Percentiles rank a stretch among this genome's conserved stretches.
phyloP scores from a whole-genome alignment of 306 rosid species.

The Pachyrhizus erosus region DNA sequence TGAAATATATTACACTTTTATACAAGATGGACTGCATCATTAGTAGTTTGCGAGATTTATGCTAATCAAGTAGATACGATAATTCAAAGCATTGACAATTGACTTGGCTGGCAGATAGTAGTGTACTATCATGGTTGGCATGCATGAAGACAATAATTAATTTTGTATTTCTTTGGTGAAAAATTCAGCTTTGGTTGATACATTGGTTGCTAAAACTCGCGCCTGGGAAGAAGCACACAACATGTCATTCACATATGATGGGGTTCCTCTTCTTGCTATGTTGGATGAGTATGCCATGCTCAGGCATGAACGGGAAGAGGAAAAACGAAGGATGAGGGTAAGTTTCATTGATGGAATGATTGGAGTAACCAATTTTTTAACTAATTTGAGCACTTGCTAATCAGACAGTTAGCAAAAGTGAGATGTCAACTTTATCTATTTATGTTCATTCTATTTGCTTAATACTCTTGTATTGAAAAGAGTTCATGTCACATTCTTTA shows the following conservation, averaged over 20 bases:
- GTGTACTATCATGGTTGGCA: constrained; percentile 10
- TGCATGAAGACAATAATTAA: constrained; percentile 10
- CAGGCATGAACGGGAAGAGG: constrained; percentile 92
- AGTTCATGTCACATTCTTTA: constrained; percentile 43
- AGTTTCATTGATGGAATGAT: constrained; percentile 33
- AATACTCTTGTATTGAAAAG: neutral
- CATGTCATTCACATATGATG: constrained; percentile 78
- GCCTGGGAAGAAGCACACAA: constrained; percentile 84
- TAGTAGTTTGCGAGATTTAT: constrained; percentile 1
- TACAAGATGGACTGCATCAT: constrained; percentile 13
- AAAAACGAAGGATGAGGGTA: constrained; percentile 83
- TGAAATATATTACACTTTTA: constrained; percentile 5
- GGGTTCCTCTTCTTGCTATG: constrained; percentile 97
- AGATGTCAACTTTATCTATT: neutral
- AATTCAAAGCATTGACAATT: neutral
- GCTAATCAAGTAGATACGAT: constrained; percentile 13
- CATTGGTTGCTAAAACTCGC: constrained; percentile 86
- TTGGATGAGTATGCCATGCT: constrained; percentile 94
- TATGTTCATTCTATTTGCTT: neutral
- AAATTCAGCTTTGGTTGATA: constrained; percentile 79
- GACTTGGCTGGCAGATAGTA: constrained; percentile 15
- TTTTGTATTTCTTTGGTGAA: constrained; percentile 28
- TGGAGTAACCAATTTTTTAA: too few species aligned
- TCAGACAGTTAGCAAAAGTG: neutral
- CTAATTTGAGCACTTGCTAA: neutral